Percentiles rank a stretch among this genome's conserved stretches.
Evolutionary conservation across 805 yeast genomes (phyloP).

Genomic region (Kurtzmaniella cleridarum): DNA sequence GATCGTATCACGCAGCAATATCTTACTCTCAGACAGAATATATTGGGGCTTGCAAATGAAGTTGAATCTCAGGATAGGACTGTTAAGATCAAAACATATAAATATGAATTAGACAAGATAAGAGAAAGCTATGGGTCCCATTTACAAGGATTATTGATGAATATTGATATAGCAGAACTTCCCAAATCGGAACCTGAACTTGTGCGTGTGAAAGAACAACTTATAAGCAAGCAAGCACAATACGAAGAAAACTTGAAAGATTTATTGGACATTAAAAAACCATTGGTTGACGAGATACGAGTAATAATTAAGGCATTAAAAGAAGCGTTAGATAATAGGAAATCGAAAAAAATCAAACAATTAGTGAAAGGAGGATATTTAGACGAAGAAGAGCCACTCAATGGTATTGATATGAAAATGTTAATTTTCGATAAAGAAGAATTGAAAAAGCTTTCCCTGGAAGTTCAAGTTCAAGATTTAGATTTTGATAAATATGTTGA

Average conservation of each 20-base stretch:
- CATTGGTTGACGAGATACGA: conserved; percentile 31
- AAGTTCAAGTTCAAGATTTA: conserved; percentile 8
- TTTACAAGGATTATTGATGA: neutral
- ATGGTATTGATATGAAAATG: conserved; percentile 9
- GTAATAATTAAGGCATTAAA: conserved; percentile 18
- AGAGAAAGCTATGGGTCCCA: conserved; percentile 21
- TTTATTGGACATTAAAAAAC: conserved; percentile 25
- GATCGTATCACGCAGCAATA: conserved; percentile 30
- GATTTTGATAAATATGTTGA: conserved; percentile 13
- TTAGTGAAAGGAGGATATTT: conserved; percentile 6
- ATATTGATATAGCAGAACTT: neutral
- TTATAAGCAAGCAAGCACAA: too few relatives aligned
- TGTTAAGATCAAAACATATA: conserved; percentile 14
- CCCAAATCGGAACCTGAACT: too few relatives aligned
- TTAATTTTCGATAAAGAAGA: conserved; percentile 16
- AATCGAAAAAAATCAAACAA: conserved; percentile 6
- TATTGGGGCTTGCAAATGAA: conserved; percentile 13
- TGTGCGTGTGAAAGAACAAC: too few relatives aligned
- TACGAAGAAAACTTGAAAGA: conserved; percentile 8
- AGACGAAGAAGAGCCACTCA: conserved; percentile 1
- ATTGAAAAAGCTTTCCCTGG: conserved; percentile 14
- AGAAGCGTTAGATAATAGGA: conserved; percentile 9
- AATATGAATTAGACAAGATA: conserved; percentile 24
- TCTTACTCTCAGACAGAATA: conserved; percentile 27
- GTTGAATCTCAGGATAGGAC: neutral